Conservation (phyloP, 495 filamentous ascomycete species). For the Neurospora africana region DNA sequence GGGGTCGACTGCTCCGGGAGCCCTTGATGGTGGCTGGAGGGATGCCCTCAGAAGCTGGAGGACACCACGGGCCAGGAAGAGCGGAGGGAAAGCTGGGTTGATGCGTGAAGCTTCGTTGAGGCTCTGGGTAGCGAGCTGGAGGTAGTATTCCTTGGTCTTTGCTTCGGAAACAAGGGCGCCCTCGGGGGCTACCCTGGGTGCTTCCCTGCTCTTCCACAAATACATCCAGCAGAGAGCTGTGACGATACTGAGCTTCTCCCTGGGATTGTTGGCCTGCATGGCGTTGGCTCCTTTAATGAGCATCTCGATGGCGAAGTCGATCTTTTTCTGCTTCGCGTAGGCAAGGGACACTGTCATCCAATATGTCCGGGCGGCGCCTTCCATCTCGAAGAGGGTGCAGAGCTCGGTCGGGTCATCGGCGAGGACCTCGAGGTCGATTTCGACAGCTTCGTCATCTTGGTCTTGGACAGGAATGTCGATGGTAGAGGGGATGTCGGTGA, state of each 20-base stretch:
- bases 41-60: conserved; percentile 81
- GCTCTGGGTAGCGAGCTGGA: conserved; percentile 78
- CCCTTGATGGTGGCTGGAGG: conserved; percentile 62
- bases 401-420: conserved; percentile 93
- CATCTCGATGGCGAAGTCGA: conserved; percentile 91
- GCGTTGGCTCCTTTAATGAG: conserved; percentile 70
- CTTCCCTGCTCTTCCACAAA: conserved; percentile 80
- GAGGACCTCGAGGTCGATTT: conserved; percentile 82
- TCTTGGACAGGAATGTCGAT: conserved; percentile 86
- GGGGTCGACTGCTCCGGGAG: conserved; percentile 52
- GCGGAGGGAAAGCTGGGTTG: conserved; percentile 78
- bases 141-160: conserved; percentile 84
- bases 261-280: conserved; percentile 55
- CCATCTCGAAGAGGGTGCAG: conserved; percentile 86
- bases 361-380: conserved; percentile 72
- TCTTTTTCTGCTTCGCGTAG: conserved; percentile 91
- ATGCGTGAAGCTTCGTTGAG: conserved; percentile 91
- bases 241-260: conserved; percentile 78
- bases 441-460: conserved; percentile 73
- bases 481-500: conserved; percentile 76
- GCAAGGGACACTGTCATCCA: conserved; percentile 95
- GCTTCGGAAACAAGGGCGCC: conserved; percentile 52
- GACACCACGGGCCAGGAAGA: conserved; percentile 86
- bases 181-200: conserved; percentile 64
- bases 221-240: conserved; percentile 87